A percentile compares a stretch with the other conserved stretches of the same genome.
Evolutionary conservation across 148 eudicot genomes (phyloP).

Genomic region (Linanthus parryae): DNA sequence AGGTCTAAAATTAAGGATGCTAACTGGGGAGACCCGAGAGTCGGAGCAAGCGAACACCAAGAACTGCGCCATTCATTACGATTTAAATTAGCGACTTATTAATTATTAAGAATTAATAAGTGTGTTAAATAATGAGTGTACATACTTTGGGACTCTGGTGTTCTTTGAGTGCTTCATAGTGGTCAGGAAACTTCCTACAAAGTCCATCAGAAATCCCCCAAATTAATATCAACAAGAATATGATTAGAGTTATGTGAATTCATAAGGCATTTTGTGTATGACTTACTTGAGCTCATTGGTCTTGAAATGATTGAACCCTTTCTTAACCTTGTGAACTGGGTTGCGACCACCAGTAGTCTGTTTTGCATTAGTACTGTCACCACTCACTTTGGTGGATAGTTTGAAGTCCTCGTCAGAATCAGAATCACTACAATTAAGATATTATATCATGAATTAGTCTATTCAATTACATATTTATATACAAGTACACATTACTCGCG

Average conservation of each 20-base stretch:
- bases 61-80: conserved; percentile 15
- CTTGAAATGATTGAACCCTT: conserved; percentile 8
- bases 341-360: no score
- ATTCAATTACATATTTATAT: no score
- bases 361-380: no score
- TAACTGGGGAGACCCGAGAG: conserved; percentile 34
- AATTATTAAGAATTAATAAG: neutral
- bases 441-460: no score
- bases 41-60: conserved; percentile 39
- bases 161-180: conserved; percentile 1
- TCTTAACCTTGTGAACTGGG: conserved; percentile 1
- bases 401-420: no score
- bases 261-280: neutral
- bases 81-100: neutral
- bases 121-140: neutral
- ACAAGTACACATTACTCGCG: no score
- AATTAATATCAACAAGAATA: neutral
- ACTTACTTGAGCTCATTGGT: conserved; percentile 12
- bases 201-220: neutral
- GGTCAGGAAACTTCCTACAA: conserved; percentile 7
- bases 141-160: conserved; percentile 12
- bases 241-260: neutral
- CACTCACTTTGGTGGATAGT: no score
- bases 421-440: no score
- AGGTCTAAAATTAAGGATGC: conserved; percentile 20